These are phyloP conservation scores for Ambrosiella beaveri DNA, from an alignment of 2,329 filamentous ascomycete species.

Conservation along the genomic window DNA sequence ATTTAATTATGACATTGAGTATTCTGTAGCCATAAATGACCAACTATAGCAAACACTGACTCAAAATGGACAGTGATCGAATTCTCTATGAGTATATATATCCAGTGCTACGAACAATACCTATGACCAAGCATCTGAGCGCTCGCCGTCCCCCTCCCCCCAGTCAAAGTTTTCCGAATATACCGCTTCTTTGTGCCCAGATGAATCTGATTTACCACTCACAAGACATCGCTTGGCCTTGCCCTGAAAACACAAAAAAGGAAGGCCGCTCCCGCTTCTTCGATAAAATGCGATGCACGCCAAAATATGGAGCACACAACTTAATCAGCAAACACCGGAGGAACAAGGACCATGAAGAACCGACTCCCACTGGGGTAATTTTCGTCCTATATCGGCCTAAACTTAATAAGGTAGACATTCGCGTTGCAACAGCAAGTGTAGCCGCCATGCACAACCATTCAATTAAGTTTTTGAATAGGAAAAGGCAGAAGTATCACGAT, in stretches of 20 bases:
- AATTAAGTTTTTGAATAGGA: no score
- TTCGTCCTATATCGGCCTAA: constrained; percentile 13
- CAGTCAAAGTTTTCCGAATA: not conserved
- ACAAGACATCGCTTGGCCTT: constrained; percentile 11
- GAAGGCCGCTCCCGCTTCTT: constrained; percentile 8
- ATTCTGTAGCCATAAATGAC: no score
- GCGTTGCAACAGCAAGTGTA: not conserved
- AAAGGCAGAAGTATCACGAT: no score
- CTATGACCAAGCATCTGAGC: no score
- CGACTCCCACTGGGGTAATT: constrained; percentile 9
- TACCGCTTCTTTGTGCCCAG: not conserved
- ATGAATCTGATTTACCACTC: not conserved
- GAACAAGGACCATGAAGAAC: constrained; percentile 13
- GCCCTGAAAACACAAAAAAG: constrained; percentile 9
- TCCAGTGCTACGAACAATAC: no score
- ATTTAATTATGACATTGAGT: no score
- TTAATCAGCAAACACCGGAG: constrained; percentile 11
- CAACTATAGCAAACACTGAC: no score
- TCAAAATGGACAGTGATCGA: no score
- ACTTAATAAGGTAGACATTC: constrained; percentile 1
- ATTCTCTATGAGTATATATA: no score
- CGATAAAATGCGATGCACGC: not conserved
- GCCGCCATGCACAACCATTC: not conserved
- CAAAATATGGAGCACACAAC: not conserved
- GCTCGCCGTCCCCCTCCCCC: no score